phyloP scores from a whole-genome alignment of 2,329 filamentous ascomycete species.

The Fusarium anthophilum region DNA sequence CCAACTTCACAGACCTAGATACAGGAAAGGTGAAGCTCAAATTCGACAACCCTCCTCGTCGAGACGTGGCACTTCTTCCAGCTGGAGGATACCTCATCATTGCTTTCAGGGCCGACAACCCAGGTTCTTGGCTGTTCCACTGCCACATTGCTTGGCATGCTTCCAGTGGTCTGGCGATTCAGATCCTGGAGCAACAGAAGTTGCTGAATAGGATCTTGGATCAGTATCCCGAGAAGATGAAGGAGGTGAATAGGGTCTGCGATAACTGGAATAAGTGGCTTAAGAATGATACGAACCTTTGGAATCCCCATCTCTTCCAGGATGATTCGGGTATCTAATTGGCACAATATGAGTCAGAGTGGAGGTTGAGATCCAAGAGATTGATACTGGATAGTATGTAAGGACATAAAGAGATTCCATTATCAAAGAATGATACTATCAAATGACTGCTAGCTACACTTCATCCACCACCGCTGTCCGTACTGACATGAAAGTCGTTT shows the following conservation, averaged over 20 bases:
- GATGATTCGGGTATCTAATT: conserved; percentile 4
- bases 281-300: background rate
- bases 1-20: background rate
- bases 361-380: no score
- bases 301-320: conserved; percentile 8
- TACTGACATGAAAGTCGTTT: background rate
- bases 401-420: background rate
- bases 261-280: conserved; percentile 24
- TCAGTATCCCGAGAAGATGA: conserved; percentile 2
- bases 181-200: conserved; percentile 16
- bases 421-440: background rate
- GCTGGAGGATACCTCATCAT: conserved; percentile 17
- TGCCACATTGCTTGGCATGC: conserved; percentile 24
- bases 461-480: background rate
- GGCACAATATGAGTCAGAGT: background rate
- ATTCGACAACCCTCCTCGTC: conserved; percentile 18
- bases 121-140: conserved; percentile 21
- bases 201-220: conserved; percentile 9
- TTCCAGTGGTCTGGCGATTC: conserved; percentile 10
- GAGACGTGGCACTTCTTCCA: conserved; percentile 16
- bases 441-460: background rate
- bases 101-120: conserved; percentile 12
- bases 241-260: conserved; percentile 15
- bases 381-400: background rate
- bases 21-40: background rate